A percentile compares a stretch with the other conserved stretches of the same genome.
These are phyloP conservation scores for Pelargonium fulgidum DNA, from an alignment of 441 rosid species.

Conservation along the genomic window DNA sequence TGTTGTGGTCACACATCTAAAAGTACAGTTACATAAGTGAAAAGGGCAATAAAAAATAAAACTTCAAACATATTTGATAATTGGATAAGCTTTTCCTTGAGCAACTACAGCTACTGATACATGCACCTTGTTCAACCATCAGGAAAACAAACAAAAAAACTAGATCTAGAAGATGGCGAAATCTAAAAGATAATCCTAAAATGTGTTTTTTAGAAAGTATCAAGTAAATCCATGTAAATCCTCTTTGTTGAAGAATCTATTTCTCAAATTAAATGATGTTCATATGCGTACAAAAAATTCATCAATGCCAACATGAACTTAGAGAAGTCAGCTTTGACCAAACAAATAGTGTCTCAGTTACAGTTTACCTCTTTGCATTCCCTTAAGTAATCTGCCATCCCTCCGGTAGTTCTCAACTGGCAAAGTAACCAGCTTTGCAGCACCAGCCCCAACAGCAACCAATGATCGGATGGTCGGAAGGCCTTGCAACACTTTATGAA, in stretches of 20 bases:
- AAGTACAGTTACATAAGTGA: slow-evolving; percentile 2
- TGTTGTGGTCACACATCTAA: neutral
- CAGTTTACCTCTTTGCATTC: slow-evolving; percentile 88
- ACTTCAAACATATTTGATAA: too few relatives aligned
- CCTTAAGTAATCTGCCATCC: slow-evolving; percentile 78
- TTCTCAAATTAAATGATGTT: too few relatives aligned
- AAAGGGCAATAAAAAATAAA: neutral
- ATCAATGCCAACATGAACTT: too few relatives aligned
- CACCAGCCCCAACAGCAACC: slow-evolving; percentile 74
- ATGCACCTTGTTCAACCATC: too few relatives aligned
- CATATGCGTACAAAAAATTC: too few relatives aligned
- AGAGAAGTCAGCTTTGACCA: neutral
- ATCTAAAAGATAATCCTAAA: neutral
- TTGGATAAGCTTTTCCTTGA: too few relatives aligned
- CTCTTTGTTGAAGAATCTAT: too few relatives aligned
- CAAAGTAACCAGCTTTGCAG: slow-evolving; percentile 72
- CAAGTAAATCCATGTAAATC: neutral
- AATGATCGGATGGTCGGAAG: slow-evolving; percentile 79
- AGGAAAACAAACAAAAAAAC: too few relatives aligned
- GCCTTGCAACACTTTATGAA: slow-evolving; percentile 67
- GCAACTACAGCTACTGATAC: too few relatives aligned
- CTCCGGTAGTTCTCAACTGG: slow-evolving; percentile 94
- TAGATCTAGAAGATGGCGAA: neutral
- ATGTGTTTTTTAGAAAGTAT: neutral
- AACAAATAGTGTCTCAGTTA: neutral